Percentiles rank a stretch among this genome's conserved stretches.
Conservation (phyloP, 2,329 filamentous ascomycete species). For the Rutstroemia sp. region DNA sequence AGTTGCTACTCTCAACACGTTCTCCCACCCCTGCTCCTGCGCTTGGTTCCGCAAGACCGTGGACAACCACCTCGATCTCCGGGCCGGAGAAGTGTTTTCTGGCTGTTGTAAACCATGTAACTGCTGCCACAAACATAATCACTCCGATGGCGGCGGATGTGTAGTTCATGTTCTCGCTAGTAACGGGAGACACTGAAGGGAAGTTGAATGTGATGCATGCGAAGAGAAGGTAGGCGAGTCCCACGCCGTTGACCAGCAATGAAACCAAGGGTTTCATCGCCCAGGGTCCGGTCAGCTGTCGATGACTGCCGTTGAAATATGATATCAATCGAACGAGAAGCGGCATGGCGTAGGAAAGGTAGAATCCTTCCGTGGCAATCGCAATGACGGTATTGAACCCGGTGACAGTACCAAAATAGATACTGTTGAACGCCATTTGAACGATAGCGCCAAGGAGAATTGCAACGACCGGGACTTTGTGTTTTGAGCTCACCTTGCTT, state of each 20-base stretch:
- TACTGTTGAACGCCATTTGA: constrained; percentile 45
- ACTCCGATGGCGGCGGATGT: constrained; percentile 48
- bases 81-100: constrained; percentile 44
- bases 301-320: constrained; percentile 35
- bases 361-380: constrained; percentile 51
- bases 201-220: constrained; percentile 50
- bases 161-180: constrained; percentile 49
- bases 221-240: constrained; percentile 45
- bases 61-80: constrained; percentile 18
- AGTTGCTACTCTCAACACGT: constrained; percentile 11
- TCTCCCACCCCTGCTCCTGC: neutral
- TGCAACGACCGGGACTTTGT: constrained; percentile 42
- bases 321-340: constrained; percentile 43
- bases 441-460: constrained; percentile 39
- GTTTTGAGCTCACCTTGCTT: constrained; percentile 38
- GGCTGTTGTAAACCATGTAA: constrained; percentile 46
- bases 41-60: constrained; percentile 9
- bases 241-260: constrained; percentile 38
- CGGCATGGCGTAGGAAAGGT: constrained; percentile 50
- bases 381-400: constrained; percentile 49
- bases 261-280: constrained; percentile 32
- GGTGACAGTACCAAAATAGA: constrained; percentile 47
- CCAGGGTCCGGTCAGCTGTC: constrained; percentile 34
- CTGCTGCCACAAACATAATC: constrained; percentile 41
- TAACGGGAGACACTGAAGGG: constrained; percentile 43